Percentiles rank a stretch among this genome's conserved stretches.
phyloP scores from a whole-genome alignment of 345 rosid genomes.

The Lepidium didymum region DNA sequence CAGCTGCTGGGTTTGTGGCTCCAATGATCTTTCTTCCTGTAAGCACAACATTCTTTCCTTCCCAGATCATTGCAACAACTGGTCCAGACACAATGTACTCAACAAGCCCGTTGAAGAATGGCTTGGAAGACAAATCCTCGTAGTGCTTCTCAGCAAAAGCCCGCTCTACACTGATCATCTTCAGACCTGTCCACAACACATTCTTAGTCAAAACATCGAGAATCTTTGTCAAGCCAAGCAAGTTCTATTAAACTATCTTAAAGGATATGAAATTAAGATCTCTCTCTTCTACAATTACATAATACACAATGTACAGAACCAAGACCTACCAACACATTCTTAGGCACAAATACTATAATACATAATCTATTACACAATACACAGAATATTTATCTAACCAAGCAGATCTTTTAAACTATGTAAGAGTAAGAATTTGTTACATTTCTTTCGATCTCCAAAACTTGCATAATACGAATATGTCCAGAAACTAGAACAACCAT shows the following conservation, averaged over 20 bases:
- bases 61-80: conserved; percentile 96
- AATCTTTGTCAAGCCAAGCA: background rate
- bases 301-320: background rate
- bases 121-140: conserved; percentile 66
- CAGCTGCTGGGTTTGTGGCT: conserved; percentile 89
- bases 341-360: background rate
- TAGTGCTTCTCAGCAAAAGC: conserved; percentile 90
- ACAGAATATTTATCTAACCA: background rate
- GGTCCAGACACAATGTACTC: conserved; percentile 94
- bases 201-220: background rate
- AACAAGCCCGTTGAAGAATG: conserved; percentile 84
- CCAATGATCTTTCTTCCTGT: conserved; percentile 91
- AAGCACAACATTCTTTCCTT: conserved; percentile 78
- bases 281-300: background rate
- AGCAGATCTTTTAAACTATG: background rate
- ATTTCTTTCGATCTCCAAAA: no score
- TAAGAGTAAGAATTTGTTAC: no score
- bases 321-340: background rate
- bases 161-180: conserved; percentile 58
- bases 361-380: background rate
- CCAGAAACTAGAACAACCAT: background rate
- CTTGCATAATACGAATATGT: no score
- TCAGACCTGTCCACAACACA: conserved; percentile 49
- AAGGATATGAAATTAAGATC: background rate
- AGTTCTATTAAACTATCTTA: background rate